Evolutionary conservation across 768 basidiomycete genomes (phyloP).

Genomic region (Boletus speciosus): DNA sequence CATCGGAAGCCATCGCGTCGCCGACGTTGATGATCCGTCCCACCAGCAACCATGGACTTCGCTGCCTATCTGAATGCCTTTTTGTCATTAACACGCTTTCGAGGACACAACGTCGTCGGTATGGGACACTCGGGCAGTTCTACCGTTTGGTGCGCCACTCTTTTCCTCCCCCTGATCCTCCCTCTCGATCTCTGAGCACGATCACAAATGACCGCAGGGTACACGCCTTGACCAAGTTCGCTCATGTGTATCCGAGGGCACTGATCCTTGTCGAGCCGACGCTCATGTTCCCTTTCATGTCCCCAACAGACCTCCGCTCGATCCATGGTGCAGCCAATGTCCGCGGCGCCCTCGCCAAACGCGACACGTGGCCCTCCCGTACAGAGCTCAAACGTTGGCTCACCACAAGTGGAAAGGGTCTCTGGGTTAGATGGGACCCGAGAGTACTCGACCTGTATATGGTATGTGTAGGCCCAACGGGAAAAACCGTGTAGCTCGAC

Average conservation of each 20-base stretch:
- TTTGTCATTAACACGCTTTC: slow-evolving; percentile 22
- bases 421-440: slow-evolving; percentile 26
- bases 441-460: slow-evolving; percentile 22
- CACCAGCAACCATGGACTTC: slow-evolving; percentile 23
- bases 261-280: slow-evolving; percentile 31
- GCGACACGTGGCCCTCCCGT: slow-evolving; percentile 26
- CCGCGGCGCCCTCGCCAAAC: slow-evolving; percentile 25
- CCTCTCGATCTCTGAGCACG: neutral
- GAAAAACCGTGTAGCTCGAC: neutral
- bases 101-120: slow-evolving; percentile 22
- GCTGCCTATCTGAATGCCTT: slow-evolving; percentile 25
- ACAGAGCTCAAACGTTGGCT: slow-evolving; percentile 21
- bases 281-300: slow-evolving; percentile 29
- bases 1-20: neutral
- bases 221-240: slow-evolving; percentile 17
- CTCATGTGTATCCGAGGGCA: slow-evolving; percentile 8
- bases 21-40: neutral
- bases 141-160: slow-evolving; percentile 22
- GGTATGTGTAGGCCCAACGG: slow-evolving; percentile 8
- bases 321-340: slow-evolving; percentile 31
- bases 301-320: slow-evolving; percentile 25
- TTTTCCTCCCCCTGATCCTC: neutral
- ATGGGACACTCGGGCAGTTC: slow-evolving; percentile 30
- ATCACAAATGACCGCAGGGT: slow-evolving; percentile 9
- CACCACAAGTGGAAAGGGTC: slow-evolving; percentile 3